These are phyloP conservation scores for Stygiomarasmius scandens DNA, from an alignment of 1,284 basidiomycete genomes.

Conservation along the genomic window DNA sequence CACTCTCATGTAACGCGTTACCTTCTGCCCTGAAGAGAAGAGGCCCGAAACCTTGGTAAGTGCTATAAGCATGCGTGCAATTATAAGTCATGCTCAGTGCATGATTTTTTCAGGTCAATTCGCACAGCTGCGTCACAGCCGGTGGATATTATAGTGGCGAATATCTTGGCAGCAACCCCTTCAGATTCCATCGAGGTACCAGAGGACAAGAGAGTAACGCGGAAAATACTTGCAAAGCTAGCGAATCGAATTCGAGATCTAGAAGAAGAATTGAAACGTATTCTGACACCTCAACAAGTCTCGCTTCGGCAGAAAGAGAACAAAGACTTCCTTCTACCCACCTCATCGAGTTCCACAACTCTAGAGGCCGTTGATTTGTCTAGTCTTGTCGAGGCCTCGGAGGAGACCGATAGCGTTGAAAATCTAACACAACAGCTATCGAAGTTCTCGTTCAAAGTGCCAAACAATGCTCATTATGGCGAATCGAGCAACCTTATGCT, in stretches of 20 bases:
- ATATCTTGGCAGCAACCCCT: background rate
- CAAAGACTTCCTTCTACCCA: too few species aligned
- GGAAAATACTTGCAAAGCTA: background rate
- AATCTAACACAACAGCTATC: background rate
- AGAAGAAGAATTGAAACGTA: background rate
- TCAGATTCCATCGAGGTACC: background rate
- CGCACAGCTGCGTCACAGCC: background rate
- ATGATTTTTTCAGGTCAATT: background rate
- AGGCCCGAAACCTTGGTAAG: background rate
- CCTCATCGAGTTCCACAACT: too few species aligned
- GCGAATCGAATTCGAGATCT: background rate
- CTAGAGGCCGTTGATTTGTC: too few species aligned
- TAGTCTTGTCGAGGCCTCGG: background rate
- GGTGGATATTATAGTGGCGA: background rate
- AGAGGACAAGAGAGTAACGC: background rate
- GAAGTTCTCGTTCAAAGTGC: background rate
- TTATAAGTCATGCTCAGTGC: background rate
- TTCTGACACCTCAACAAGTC: too few species aligned
- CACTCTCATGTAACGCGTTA: background rate
- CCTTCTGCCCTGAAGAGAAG: background rate
- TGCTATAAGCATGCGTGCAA: background rate
- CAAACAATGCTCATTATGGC: background rate
- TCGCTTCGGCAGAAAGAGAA: background rate
- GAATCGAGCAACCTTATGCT: constrained; percentile 10
- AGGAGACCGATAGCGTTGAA: background rate